These are phyloP conservation scores for Claviceps spartinae DNA, from an alignment of 2,329 filamentous ascomycete genomes.

Conservation along the genomic window DNA sequence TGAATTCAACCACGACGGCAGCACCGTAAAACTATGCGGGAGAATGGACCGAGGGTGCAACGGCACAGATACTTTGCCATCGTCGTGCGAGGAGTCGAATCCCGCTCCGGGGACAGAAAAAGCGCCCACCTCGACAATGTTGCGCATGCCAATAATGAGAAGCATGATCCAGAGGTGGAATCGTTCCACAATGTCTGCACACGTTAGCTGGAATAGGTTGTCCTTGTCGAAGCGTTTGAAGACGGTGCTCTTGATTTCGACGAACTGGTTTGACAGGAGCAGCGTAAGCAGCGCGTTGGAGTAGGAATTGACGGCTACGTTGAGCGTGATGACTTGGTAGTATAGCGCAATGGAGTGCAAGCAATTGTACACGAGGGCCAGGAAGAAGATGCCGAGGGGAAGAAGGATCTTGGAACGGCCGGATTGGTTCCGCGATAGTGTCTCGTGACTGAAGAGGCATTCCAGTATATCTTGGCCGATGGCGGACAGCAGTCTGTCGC, in stretches of 20 bases:
- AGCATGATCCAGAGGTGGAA: slow-evolving; percentile 98
- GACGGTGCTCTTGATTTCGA: slow-evolving; percentile 95
- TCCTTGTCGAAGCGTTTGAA: slow-evolving; percentile 99
- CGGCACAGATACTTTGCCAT: slow-evolving; percentile 40
- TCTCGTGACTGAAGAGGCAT: slow-evolving; percentile 87
- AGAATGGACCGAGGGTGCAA: slow-evolving; percentile 61
- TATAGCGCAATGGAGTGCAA: slow-evolving; percentile 79
- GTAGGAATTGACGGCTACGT: slow-evolving; percentile 97
- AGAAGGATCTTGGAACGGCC: slow-evolving; percentile 84
- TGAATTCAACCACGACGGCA: slow-evolving; percentile 64
- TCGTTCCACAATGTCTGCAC: slow-evolving; percentile 89
- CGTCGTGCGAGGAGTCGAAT: slow-evolving; percentile 31
- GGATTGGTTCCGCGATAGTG: slow-evolving; percentile 71
- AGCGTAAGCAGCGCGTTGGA: slow-evolving; percentile 89
- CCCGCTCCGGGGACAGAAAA: slow-evolving; percentile 50
- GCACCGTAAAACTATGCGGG: slow-evolving; percentile 78
- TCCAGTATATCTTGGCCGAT: slow-evolving; percentile 93
- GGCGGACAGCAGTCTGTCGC: slow-evolving; percentile 78
- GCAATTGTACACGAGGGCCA: slow-evolving; percentile 79
- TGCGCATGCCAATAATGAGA: slow-evolving; percentile 87
- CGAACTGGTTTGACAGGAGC: slow-evolving; percentile 92
- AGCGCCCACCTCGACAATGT: slow-evolving; percentile 89
- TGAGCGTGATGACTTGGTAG: slow-evolving; percentile 94
- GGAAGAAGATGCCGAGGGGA: slow-evolving; percentile 80
- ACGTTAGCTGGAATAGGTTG: slow-evolving; percentile 90